Conservation (phyloP, 345 rosid species). For the Syzygium aromaticum region DNA sequence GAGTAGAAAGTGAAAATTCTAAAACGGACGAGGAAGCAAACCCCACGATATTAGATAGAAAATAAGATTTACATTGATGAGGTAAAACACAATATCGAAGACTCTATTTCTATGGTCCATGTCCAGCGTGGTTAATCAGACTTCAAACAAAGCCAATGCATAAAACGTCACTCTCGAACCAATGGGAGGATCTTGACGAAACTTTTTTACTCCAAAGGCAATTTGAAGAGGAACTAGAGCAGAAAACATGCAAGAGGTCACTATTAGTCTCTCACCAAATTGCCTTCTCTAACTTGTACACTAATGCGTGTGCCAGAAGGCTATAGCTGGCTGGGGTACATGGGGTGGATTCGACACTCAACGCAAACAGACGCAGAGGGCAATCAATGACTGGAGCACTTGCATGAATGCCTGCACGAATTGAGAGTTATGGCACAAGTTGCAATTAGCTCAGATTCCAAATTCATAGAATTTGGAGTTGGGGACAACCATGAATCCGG, state of each 20-base stretch:
- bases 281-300: background rate
- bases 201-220: background rate
- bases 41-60: background rate
- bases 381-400: background rate
- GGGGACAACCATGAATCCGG: background rate
- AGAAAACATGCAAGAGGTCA: background rate
- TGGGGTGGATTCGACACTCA: slow-evolving; percentile 9
- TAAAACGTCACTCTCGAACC: background rate
- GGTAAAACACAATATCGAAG: background rate
- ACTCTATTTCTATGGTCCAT: background rate
- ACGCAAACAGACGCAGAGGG: background rate
- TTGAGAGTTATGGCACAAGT: background rate
- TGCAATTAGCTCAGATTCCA: background rate
- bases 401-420: background rate
- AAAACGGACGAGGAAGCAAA: background rate
- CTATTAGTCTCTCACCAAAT: background rate
- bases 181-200: background rate
- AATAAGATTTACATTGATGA: background rate
- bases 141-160: background rate
- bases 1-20: background rate
- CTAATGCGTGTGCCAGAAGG: background rate
- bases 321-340: background rate
- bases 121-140: background rate
- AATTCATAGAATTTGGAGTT: background rate
- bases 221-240: background rate